Evolutionary conservation across 83 land plant genomes (phyloP).

Genomic region (Picea abies): DNA sequence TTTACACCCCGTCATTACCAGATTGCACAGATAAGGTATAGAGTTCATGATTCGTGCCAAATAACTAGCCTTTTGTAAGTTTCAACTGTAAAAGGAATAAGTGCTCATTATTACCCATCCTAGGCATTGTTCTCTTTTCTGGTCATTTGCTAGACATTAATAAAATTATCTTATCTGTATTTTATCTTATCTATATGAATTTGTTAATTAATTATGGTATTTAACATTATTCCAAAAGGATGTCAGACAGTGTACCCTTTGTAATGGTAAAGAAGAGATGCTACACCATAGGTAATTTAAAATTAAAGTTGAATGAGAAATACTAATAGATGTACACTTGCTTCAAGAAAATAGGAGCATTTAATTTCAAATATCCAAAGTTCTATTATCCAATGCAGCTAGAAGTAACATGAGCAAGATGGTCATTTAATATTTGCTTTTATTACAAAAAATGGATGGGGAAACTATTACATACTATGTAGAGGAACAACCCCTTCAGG

Average conservation of each 20-base stretch:
- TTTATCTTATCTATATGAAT: too few relatives aligned
- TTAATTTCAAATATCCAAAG: background rate
- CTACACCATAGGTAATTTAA: background rate
- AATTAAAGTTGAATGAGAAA: background rate
- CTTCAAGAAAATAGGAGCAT: background rate
- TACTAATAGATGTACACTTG: background rate
- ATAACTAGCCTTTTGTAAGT: background rate
- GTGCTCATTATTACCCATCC: background rate
- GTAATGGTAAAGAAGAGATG: background rate
- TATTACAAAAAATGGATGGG: background rate
- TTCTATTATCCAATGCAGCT: background rate
- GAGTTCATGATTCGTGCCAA: too few relatives aligned
- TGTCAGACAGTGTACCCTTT: background rate
- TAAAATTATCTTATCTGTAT: too few relatives aligned
- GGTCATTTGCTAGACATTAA: background rate
- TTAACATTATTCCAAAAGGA: background rate
- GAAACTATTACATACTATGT: constrained; percentile 22
- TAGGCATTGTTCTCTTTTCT: background rate
- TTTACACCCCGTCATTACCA: too few relatives aligned
- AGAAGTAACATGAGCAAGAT: background rate
- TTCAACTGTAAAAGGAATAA: background rate
- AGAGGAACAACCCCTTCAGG: constrained; percentile 20
- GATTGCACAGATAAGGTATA: too few relatives aligned
- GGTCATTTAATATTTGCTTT: background rate
- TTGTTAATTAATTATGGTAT: too few relatives aligned